A percentile compares a stretch with the other conserved stretches of the same genome.
phyloP scores from a whole-genome alignment of 2,329 filamentous ascomycete species.

The Trichothecium roseum region DNA sequence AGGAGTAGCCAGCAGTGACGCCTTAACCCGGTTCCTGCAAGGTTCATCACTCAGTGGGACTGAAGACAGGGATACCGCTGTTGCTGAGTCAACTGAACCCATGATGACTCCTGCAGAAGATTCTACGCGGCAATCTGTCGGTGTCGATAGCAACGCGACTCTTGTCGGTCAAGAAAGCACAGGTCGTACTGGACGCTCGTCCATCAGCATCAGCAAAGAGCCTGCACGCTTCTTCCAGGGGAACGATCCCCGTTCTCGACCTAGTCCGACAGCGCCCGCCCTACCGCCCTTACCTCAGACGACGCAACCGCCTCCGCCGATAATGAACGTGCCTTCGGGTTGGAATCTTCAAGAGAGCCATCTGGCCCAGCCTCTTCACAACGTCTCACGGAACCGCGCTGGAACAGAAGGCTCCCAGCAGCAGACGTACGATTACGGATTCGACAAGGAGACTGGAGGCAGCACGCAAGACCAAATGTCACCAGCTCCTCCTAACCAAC shows the following conservation, averaged over 20 bases:
- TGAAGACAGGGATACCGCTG: no score
- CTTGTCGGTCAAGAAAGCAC: constrained; percentile 3
- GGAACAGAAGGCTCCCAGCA: constrained; percentile 19
- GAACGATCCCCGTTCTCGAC: not conserved
- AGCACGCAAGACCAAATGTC: constrained; percentile 2
- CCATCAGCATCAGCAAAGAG: constrained; percentile 1
- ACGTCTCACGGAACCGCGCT: constrained; percentile 20
- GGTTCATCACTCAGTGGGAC: no score
- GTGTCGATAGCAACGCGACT: constrained; percentile 3
- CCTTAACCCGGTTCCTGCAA: no score
- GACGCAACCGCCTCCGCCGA: not conserved
- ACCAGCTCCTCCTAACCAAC: constrained; percentile 5
- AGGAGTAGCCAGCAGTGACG: constrained; percentile 3
- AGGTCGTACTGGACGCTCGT: constrained; percentile 1
- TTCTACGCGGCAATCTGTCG: constrained; percentile 1
- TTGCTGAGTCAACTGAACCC: no score
- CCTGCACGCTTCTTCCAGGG: constrained; percentile 2
- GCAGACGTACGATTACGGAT: constrained; percentile 21
- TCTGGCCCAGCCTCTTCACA: constrained; percentile 36
- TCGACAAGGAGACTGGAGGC: constrained; percentile 42
- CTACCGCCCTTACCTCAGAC: no score
- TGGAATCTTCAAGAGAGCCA: constrained; percentile 48
- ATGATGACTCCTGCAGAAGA: not conserved
- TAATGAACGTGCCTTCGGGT: constrained; percentile 24
- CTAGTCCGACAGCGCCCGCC: no score